Conservation (phyloP, 768 basidiomycete genomes). For the Boletus speciosus region DNA sequence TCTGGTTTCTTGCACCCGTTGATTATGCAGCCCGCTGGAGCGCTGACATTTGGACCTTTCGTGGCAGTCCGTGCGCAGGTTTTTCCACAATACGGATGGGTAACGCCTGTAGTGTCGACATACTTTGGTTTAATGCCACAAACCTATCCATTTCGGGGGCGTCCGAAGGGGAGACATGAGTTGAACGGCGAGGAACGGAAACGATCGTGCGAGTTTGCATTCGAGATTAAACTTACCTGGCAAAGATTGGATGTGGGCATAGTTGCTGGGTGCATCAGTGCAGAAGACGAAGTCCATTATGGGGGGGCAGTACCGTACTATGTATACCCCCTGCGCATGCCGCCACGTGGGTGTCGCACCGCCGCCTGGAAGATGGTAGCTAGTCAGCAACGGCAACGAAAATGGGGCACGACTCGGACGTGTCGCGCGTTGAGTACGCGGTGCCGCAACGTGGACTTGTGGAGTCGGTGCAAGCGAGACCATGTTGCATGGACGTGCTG, state of each 20-base stretch:
- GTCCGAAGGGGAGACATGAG: slow-evolving; percentile 8
- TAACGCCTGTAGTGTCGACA: slow-evolving; percentile 52
- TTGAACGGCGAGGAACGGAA: slow-evolving; percentile 1
- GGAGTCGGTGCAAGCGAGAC: slow-evolving; percentile 12
- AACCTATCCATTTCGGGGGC: slow-evolving; percentile 35
- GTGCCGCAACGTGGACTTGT: slow-evolving; percentile 19
- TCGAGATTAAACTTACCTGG: slow-evolving; percentile 19
- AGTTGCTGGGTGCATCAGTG: slow-evolving; percentile 5
- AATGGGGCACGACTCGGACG: slow-evolving; percentile 13
- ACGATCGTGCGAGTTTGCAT: slow-evolving; percentile 9
- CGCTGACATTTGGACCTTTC: slow-evolving; percentile 33
- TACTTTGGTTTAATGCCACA: slow-evolving; percentile 62
- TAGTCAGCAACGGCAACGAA: slow-evolving; percentile 7
- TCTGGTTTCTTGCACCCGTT: slow-evolving; percentile 51
- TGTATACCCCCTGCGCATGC: slow-evolving; percentile 18
- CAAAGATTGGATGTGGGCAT: slow-evolving; percentile 26
- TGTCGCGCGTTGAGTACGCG: slow-evolving; percentile 15
- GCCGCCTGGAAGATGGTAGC: slow-evolving; percentile 5
- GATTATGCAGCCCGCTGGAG: slow-evolving; percentile 42
- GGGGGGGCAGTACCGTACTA: slow-evolving; percentile 9
- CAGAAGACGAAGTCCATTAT: background rate
- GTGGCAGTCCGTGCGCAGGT: slow-evolving; percentile 49
- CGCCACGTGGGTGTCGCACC: slow-evolving; percentile 26
- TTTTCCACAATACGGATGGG: slow-evolving; percentile 59
- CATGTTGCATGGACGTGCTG: slow-evolving; percentile 18